phyloP scores from a whole-genome alignment of 768 basidiomycete genomes.

The Termitomyces sp. region DNA sequence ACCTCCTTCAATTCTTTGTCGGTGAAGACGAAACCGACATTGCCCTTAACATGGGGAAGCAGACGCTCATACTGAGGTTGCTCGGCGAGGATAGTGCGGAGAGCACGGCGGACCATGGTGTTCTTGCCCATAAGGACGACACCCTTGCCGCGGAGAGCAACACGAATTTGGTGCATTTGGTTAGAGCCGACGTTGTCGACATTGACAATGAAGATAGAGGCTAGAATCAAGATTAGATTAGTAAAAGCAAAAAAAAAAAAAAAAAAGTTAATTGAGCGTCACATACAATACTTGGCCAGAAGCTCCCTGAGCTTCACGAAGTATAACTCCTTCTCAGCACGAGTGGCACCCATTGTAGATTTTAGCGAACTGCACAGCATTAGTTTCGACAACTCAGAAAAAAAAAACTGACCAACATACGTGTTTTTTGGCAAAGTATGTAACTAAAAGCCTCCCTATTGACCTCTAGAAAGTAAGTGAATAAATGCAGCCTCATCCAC shows the following conservation, averaged over 20 bases:
- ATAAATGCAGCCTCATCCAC: neutral
- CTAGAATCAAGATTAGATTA: conserved; percentile 31
- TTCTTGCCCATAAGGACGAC: conserved; percentile 99
- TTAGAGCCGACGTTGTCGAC: conserved; percentile 99
- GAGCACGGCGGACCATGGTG: conserved; percentile 99
- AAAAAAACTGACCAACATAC: conserved; percentile 6
- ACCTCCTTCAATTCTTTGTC: conserved; percentile 87
- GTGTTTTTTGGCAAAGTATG: conserved; percentile 13
- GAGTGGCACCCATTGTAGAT: conserved; percentile 82
- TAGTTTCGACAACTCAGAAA: neutral
- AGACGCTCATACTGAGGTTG: conserved; percentile 94
- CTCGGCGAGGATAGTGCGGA: conserved; percentile 86
- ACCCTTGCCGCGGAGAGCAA: conserved; percentile 93
- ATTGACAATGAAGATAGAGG: conserved; percentile 98
- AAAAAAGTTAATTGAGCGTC: neutral
- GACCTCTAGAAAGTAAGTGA: conserved; percentile 44
- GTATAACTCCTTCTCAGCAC: conserved; percentile 87
- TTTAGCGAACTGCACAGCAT: conserved; percentile 18
- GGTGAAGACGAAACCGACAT: conserved; percentile 99
- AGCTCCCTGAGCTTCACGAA: conserved; percentile 93
- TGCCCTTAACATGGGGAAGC: conserved; percentile 92
- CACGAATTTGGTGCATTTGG: conserved; percentile 98
- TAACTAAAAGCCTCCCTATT: conserved; percentile 80
- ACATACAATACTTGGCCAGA: conserved; percentile 82
- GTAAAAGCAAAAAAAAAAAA: neutral